A percentile compares a stretch with the other conserved stretches of the same genome.
Conservation (phyloP, 1,284 basidiomycete species). For the Schizophyllum amplum region DNA sequence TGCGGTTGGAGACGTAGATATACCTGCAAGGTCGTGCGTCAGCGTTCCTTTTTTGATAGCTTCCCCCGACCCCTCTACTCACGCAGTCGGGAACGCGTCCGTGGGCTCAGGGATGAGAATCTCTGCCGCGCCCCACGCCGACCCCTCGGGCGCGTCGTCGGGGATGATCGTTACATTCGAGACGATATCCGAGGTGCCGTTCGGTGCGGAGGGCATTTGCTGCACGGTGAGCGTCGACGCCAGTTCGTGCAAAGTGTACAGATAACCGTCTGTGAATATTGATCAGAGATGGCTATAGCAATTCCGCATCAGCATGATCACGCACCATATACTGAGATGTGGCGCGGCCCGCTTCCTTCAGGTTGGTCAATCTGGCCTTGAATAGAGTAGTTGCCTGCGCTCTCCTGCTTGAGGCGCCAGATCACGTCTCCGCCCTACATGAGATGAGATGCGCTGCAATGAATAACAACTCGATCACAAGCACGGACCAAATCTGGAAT, state of each 20-base stretch:
- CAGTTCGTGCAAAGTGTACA: conserved; percentile 60
- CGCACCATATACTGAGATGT: conserved; percentile 48
- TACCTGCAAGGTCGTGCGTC: too few species aligned
- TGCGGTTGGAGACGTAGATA: conserved; percentile 54
- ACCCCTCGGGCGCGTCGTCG: conserved; percentile 36
- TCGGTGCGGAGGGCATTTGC: conserved; percentile 40
- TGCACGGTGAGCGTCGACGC: conserved; percentile 58
- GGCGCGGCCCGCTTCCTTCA: conserved; percentile 56
- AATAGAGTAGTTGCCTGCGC: conserved; percentile 38
- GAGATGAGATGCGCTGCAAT: conserved; percentile 1
- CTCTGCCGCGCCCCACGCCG: conserved; percentile 46
- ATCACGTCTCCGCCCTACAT: conserved; percentile 54
- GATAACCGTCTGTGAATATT: conserved; percentile 35
- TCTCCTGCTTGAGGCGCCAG: conserved; percentile 44
- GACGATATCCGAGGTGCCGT: conserved; percentile 40
- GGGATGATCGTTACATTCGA: conserved; percentile 51
- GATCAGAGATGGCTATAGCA: neutral
- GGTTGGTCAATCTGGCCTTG: conserved; percentile 59
- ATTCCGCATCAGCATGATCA: conserved; percentile 1
- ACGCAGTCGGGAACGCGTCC: conserved; percentile 34
- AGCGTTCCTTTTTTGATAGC: too few species aligned
- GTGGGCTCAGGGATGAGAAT: conserved; percentile 47
- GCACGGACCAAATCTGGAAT: conserved; percentile 54
- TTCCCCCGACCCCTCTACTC: too few species aligned
- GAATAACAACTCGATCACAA: neutral